Base-by-base conservation (phyloP, 2,329 filamentous ascomycete species). In the Chaetomium sp. region DNA sequence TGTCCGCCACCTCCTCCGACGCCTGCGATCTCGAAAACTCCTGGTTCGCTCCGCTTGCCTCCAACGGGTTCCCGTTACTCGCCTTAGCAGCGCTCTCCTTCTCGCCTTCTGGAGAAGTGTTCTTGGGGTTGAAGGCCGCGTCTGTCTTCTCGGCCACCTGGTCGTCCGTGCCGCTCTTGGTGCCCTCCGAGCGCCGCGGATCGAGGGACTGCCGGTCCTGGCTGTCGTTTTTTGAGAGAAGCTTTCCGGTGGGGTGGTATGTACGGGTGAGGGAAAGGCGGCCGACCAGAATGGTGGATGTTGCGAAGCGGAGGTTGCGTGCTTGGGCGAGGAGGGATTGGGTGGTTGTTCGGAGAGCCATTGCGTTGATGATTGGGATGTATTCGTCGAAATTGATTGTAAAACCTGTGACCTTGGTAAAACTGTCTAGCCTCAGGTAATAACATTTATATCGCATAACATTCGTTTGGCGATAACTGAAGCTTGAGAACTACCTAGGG, bases 71-170 rank as follows among this genome's bases (percentile, higher is more conserved):
- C 65, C 70, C 57, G 74, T 70, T 75, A 73, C 64, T 68, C 60
- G 60, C 79, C 72, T 63, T 67, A 60, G 59, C 79, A 9, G 80
- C 80, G 33, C 76, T 70, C 6, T 77, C 68, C 70, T 79, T 83
- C 76, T 87, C 85, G 25, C 77, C 72, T 73, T 92, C 88, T 0
- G 92, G 92, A 23, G 82, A 78, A 29, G 90, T 93, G 74, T 85
- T 85, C 62, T 81, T 77, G 0, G 87, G 86, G 73, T 92, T 83
- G 76, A 91, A 96, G 0, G 92, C 89, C 0, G 87, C 83, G 50
- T 87, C 81, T 33, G 82, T 78, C 33, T 82, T 79, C 0, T 83
- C 81, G 0, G 87, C 83, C 13, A 79, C 78, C 51, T 85, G 81
- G 54, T 87, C 81, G 70, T 90, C 91, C 0, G 85, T 85, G 3